Evolutionary conservation across 805 yeast species (phyloP).

Genomic region (Sugiyamaella qingdaonensis): DNA sequence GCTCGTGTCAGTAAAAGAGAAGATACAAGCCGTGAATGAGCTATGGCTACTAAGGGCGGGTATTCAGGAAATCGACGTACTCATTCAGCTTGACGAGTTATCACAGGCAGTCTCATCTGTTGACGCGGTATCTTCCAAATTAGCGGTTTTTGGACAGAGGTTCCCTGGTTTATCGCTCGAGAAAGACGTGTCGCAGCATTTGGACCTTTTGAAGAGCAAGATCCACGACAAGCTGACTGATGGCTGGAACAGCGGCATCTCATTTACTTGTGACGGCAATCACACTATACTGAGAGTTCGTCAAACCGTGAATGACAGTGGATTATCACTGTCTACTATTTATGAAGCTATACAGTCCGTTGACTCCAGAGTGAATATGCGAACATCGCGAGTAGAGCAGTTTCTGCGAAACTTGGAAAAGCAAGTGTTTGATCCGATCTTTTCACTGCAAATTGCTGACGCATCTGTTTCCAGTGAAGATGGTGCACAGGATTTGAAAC

Average conservation of each 20-base stretch:
- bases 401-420: conserved; percentile 14
- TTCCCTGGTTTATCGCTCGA: conserved; percentile 12
- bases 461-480: neutral
- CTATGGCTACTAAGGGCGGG: conserved; percentile 23
- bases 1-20: neutral
- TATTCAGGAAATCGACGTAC: conserved; percentile 20
- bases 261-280: conserved; percentile 4
- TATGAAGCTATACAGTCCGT: conserved; percentile 17
- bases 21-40: conserved; percentile 14
- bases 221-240: conserved; percentile 7
- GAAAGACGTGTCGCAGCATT: conserved; percentile 6
- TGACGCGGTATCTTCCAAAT: conserved; percentile 9
- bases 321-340: conserved; percentile 10
- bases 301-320: conserved; percentile 5
- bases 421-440: conserved; percentile 16
- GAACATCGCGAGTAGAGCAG: conserved; percentile 10
- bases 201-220: neutral
- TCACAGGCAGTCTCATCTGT: conserved; percentile 17
- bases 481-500: neutral
- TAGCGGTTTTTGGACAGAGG: conserved; percentile 10
- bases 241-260: conserved; percentile 15
- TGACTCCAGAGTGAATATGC: conserved; percentile 1
- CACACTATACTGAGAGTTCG: neutral
- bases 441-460: conserved; percentile 5
- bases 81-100: conserved; percentile 19